These are phyloP conservation scores for Protea cynaroides DNA, from an alignment of 164 flowering plant species.

Conservation along the genomic window DNA sequence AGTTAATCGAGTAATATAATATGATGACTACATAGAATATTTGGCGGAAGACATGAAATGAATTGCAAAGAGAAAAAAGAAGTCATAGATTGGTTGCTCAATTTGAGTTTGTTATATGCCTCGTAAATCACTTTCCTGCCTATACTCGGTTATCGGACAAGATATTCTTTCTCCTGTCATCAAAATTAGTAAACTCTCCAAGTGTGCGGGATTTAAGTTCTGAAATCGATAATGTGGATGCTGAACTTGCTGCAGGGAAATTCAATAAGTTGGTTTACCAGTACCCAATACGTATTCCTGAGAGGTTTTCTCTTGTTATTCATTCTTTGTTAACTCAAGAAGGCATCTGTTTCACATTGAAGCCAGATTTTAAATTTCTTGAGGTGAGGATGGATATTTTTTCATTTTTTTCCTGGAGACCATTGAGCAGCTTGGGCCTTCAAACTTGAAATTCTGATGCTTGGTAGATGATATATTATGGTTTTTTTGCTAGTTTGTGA, in stretches of 20 bases:
- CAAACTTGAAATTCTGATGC: no score
- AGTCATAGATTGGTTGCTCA: background rate
- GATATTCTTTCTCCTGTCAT: background rate
- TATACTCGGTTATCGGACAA: background rate
- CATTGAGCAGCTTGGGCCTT: background rate
- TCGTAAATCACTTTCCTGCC: background rate
- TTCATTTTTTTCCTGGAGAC: background rate
- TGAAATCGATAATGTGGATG: conserved; percentile 1
- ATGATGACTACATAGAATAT: no score
- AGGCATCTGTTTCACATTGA: conserved; percentile 88
- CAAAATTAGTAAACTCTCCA: background rate
- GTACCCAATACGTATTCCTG: conserved; percentile 96
- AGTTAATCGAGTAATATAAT: no score
- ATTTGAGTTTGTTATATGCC: background rate
- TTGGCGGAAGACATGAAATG: no score
- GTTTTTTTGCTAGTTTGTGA: no score
- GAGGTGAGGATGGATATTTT: conserved; percentile 51
- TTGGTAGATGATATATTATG: no score
- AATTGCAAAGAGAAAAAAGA: no score
- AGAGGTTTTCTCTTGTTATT: conserved; percentile 96
- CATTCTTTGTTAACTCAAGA: conserved; percentile 96
- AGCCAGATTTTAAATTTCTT: conserved; percentile 94
- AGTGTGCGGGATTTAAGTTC: background rate
- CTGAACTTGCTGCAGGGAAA: conserved; percentile 52
- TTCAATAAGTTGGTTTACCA: conserved; percentile 93